A percentile compares a stretch with the other conserved stretches of the same genome.
phyloP scores from a whole-genome alignment of 192 early-diverging fungal genomes.

The Coemansia sp. region DNA sequence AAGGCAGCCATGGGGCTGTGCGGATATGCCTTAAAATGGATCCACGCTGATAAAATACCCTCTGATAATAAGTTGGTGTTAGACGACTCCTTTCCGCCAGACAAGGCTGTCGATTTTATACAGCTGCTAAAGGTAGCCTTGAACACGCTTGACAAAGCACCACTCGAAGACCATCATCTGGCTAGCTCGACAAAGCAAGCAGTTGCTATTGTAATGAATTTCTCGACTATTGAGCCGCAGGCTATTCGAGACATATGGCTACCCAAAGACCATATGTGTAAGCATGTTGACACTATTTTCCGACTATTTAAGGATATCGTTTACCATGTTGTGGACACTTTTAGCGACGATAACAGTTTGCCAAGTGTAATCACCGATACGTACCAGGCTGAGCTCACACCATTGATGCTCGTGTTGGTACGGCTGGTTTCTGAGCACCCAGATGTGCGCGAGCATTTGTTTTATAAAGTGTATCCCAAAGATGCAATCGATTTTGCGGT shows the following conservation, averaged over 20 bases:
- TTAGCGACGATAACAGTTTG: background rate
- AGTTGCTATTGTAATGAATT: slow-evolving; percentile 31
- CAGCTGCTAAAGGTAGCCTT: slow-evolving; percentile 21
- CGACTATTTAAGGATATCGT: slow-evolving; percentile 12
- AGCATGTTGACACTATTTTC: slow-evolving; percentile 14
- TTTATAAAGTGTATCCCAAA: slow-evolving; percentile 25
- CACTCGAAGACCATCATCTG: slow-evolving; percentile 16
- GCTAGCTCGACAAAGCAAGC: slow-evolving; percentile 34
- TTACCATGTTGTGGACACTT: slow-evolving; percentile 1
- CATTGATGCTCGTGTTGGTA: slow-evolving; percentile 34
- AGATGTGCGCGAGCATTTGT: slow-evolving; percentile 22
- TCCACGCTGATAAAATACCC: background rate
- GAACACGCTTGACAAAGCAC: slow-evolving; percentile 6
- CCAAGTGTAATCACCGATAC: background rate
- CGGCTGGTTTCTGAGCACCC: slow-evolving; percentile 34
- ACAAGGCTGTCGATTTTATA: slow-evolving; percentile 19
- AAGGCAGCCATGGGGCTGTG: slow-evolving; percentile 45
- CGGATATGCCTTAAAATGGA: slow-evolving; percentile 16
- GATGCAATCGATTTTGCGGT: slow-evolving; percentile 11
- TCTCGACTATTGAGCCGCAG: slow-evolving; percentile 21
- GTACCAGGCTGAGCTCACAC: slow-evolving; percentile 28
- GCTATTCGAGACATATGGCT: slow-evolving; percentile 24
- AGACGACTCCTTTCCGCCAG: slow-evolving; percentile 27
- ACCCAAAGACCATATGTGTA: slow-evolving; percentile 13
- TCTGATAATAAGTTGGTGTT: background rate